Evolutionary conservation across 73 alveolate species (phyloP), one percentile per base, ranked within the genome.

Genomic region (Paramecium sonneborni): DNA sequence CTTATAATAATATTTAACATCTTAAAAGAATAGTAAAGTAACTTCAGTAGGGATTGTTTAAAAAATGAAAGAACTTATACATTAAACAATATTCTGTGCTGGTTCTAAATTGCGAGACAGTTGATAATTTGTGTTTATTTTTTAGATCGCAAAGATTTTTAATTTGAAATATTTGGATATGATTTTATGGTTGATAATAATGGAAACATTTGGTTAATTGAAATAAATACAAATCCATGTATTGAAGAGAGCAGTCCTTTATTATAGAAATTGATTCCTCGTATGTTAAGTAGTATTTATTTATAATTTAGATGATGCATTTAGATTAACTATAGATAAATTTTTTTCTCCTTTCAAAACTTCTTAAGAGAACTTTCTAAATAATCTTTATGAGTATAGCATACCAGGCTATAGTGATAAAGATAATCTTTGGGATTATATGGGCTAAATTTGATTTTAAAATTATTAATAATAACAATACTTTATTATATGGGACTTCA

Each of bases 171-270:
- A 6, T 87, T 87, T 69, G 89, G 89, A 18, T 68, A 69, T 39
- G 85, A 39, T 41, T 87, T 87, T n/a, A 85, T 87, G 85, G 88
- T 87, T 43, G 89, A 87, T 28, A 87, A 44, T 6, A 38, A 68
- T 37, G 93, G 93, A 5, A n/a, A 39, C 5, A 68, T 79, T 0
- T 69, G 44, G 48, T 32, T 87, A 28, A 69, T 69, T 21, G 92
- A 85, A 85, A 85, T 85, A 8, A 85, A 85, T 24, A 56, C 85
- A 34, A 85, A 85, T 30, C 92, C 92, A 15, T 85, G 92, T 24
- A 56, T 85, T 2, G 92, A 85, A n/a, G 92, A 85, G 67, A 56
- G 85, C 1, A 56, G 56, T 56, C 85, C 74, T 20, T 72, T 85
- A 21, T 57, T 85, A 56, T 23, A 46, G 57, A 85, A 85, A 30